Evolutionary conservation across 148 eudicot species (phyloP), one percentile per base, ranked within the genome.

Genomic region (Rhododendron molle): DNA sequence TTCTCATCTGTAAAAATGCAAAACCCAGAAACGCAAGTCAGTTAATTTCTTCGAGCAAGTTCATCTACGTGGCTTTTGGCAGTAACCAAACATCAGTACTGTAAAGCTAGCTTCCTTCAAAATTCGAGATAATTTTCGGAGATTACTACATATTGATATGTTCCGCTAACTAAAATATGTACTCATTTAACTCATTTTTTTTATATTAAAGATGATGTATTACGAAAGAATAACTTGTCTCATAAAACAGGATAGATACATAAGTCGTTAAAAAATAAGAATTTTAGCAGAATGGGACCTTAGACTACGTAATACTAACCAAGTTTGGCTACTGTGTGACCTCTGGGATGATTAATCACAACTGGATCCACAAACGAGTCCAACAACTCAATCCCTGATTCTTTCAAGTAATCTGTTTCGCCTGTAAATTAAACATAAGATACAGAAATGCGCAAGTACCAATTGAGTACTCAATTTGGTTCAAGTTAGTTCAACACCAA

Each of bases 351-450:
- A 32, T 46, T 60, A 77, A 86, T 76, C 65, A 86, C 85, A 21
- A 83, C 1, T 1, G 88, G 88, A 13, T 77, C 82, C 74, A 77
- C 83, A 15, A 82, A 86, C 15, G 81, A 83, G 83, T 86, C 88
- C 78, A 83, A n/a, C 52, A 86, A 83, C 67, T 52, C 49, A 30
- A 20, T 77, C 32, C 85, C 83, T 13, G 46, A 11, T 60, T 72
- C 73, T 72, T 76, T 83, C 32, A 86, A 6, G 58, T 60, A 60
- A 67, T 86, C 88, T 32, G 21, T 26, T 38, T 86, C 83, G 23
- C 88, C 88, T 86, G 78, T 38, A 34, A 15, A 77, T 65, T 65
- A 23, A 34, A 76, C 15, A 3, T 0, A 36, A 28, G 28, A 76
- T 40, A 2, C 32, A 32, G 32, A 32, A 32, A 32, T 32, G 32